Conservation (phyloP, 208 protist genomes). For the Trypanosomatidae sp. region DNA sequence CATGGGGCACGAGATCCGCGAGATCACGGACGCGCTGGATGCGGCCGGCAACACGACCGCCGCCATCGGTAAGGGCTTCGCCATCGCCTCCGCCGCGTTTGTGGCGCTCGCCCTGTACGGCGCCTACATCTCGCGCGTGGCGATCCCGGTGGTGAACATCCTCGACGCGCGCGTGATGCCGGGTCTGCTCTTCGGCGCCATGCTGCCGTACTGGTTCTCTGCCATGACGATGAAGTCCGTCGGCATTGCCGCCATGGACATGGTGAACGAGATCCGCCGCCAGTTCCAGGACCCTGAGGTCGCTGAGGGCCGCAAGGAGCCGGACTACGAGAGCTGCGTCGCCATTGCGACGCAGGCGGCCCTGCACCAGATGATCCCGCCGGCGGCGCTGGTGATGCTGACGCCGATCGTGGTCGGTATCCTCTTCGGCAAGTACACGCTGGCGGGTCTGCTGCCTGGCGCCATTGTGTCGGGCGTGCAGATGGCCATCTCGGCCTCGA, state of each 20-base stretch:
- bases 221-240: constrained; percentile 96
- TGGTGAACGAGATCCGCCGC: constrained; percentile 94
- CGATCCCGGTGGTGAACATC: constrained; percentile 70
- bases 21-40: constrained; percentile 94
- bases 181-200: constrained; percentile 92
- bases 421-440: constrained; percentile 90
- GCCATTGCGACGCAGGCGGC: constrained; percentile 91
- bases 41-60: constrained; percentile 96
- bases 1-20: constrained; percentile 86
- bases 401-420: constrained; percentile 92
- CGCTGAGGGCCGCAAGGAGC: constrained; percentile 80
- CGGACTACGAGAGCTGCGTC: constrained; percentile 95
- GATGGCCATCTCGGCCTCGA: constrained; percentile 94
- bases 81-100: constrained; percentile 93
- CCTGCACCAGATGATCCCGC: constrained; percentile 94
- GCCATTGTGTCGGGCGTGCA: constrained; percentile 92
- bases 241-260: constrained; percentile 90
- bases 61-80: constrained; percentile 96
- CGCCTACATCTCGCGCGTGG: constrained; percentile 84
- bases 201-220: constrained; percentile 96
- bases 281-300: constrained; percentile 93
- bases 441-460: constrained; percentile 92
- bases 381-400: constrained; percentile 92
- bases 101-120: constrained; percentile 94
- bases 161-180: constrained; percentile 77